phyloP scores from a whole-genome alignment of 2,329 filamentous ascomycete genomes.

The Phialophora chinensis region DNA sequence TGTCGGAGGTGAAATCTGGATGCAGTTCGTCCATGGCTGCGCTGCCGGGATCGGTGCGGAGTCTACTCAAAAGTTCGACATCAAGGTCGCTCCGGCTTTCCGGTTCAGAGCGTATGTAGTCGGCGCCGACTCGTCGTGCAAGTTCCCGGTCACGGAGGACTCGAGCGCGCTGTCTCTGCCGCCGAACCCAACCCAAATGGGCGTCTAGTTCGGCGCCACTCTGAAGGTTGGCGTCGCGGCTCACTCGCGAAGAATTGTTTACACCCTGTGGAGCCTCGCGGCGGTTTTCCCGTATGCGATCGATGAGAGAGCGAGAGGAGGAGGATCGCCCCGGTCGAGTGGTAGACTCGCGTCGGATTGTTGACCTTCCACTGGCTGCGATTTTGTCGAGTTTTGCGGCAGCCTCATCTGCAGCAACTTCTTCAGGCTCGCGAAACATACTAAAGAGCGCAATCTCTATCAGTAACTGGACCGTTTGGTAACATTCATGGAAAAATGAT shows the following conservation, averaged over 20 bases:
- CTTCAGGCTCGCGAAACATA: constrained; percentile 62
- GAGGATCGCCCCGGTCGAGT: constrained; percentile 39
- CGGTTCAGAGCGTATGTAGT: constrained; percentile 7
- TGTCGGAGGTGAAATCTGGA: constrained; percentile 18
- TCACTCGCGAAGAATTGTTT: constrained; percentile 7
- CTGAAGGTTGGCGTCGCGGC: constrained; percentile 19
- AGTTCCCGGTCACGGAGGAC: constrained; percentile 18
- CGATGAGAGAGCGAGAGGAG: constrained; percentile 25
- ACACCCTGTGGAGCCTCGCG: constrained; percentile 22
- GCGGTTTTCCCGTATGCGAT: constrained; percentile 29
- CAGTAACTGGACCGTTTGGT: constrained; percentile 17
- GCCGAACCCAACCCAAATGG: constrained; percentile 30
- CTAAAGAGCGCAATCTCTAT: constrained; percentile 42
- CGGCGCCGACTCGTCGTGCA: constrained; percentile 5
- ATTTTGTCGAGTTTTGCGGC: constrained; percentile 59
- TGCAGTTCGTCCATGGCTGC: background rate
- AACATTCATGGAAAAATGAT: constrained; percentile 28
- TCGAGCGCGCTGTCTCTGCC: constrained; percentile 26
- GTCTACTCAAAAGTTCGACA: constrained; percentile 11
- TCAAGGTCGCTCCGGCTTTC: constrained; percentile 17
- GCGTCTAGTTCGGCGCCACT: constrained; percentile 28
- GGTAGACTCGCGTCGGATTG: constrained; percentile 61
- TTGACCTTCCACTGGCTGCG: constrained; percentile 58
- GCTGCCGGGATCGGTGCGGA: constrained; percentile 1
- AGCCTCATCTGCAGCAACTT: constrained; percentile 50